phyloP scores from a whole-genome alignment of 2,329 filamentous ascomycete species.

The Dryadomyces sulphureus region DNA sequence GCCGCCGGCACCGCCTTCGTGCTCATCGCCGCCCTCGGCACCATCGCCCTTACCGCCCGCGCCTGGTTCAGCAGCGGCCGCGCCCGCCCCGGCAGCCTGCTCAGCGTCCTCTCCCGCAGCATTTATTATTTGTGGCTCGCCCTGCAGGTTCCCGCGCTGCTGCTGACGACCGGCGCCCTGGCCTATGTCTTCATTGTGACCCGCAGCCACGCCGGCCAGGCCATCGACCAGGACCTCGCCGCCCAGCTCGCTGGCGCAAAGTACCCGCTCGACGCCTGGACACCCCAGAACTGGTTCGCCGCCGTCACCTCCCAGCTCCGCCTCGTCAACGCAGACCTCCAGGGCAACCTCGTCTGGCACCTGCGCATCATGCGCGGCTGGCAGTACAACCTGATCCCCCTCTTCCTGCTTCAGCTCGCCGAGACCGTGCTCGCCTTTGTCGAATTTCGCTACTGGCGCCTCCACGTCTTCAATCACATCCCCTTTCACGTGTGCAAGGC shows the following conservation, averaged over 20 bases:
- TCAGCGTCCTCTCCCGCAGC: neutral
- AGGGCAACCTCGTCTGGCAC: constrained; percentile 14
- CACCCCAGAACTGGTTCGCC: constrained; percentile 24
- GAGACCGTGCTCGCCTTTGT: constrained; percentile 8
- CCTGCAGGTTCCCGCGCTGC: constrained; percentile 18
- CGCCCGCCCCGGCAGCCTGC: neutral
- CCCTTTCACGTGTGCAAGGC: neutral
- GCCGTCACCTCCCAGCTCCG: constrained; percentile 18
- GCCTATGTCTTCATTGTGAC: constrained; percentile 22
- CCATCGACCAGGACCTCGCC: constrained; percentile 17
- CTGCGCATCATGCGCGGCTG: constrained; percentile 19
- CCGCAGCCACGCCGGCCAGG: constrained; percentile 15
- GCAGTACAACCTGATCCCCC: constrained; percentile 22
- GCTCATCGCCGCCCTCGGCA: constrained; percentile 19
- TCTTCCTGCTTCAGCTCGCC: constrained; percentile 13
- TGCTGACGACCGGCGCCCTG: constrained; percentile 22
- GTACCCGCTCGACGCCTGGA: constrained; percentile 20
- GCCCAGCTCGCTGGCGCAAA: constrained; percentile 4
- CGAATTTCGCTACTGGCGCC: constrained; percentile 5
- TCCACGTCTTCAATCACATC: neutral
- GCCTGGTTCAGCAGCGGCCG: neutral
- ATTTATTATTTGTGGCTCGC: constrained; percentile 21
- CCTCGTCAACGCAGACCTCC: constrained; percentile 12
- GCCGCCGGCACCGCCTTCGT: constrained; percentile 24
- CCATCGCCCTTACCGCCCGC: constrained; percentile 15